Conservation (phyloP, 495 filamentous ascomycete species). For the Hypoxylon trugodes region DNA sequence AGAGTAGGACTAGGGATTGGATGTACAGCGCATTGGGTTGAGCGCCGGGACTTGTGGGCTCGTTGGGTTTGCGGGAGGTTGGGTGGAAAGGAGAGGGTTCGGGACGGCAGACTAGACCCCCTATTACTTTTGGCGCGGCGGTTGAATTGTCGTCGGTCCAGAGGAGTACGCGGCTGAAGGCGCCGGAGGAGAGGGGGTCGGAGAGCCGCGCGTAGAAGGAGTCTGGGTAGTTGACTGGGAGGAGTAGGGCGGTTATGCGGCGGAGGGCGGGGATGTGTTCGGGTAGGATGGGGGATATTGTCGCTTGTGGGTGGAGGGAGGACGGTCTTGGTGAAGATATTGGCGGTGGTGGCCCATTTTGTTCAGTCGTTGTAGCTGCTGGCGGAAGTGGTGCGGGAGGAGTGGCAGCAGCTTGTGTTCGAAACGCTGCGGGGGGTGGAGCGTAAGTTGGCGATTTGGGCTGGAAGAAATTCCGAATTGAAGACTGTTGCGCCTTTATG, state of each 20-base stretch:
- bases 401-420: conserved; percentile 18
- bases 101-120: conserved; percentile 83
- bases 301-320: conserved; percentile 56
- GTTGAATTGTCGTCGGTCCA: conserved; percentile 48
- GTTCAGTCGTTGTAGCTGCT: conserved; percentile 24
- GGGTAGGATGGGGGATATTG: conserved; percentile 65
- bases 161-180: conserved; percentile 80
- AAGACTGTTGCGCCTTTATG: conserved; percentile 51
- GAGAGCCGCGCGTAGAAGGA: conserved; percentile 84
- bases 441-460: conserved; percentile 50
- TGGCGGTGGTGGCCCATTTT: conserved; percentile 9
- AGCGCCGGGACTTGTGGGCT: conserved; percentile 26
- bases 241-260: conserved; percentile 81
- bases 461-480: conserved; percentile 62
- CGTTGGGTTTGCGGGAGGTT: neutral
- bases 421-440: conserved; percentile 47
- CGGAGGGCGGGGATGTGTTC: conserved; percentile 76
- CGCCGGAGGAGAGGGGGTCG: conserved; percentile 68
- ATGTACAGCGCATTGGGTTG: conserved; percentile 75
- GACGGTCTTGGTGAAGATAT: conserved; percentile 43
- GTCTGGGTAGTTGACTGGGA: conserved; percentile 88
- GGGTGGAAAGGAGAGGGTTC: conserved; percentile 58
- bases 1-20: conserved; percentile 82
- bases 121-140: conserved; percentile 70
- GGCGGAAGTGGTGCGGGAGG: conserved; percentile 37